Evolutionary conservation across 495 filamentous ascomycete species (phyloP).

Genomic region (Arthonia radiata): DNA sequence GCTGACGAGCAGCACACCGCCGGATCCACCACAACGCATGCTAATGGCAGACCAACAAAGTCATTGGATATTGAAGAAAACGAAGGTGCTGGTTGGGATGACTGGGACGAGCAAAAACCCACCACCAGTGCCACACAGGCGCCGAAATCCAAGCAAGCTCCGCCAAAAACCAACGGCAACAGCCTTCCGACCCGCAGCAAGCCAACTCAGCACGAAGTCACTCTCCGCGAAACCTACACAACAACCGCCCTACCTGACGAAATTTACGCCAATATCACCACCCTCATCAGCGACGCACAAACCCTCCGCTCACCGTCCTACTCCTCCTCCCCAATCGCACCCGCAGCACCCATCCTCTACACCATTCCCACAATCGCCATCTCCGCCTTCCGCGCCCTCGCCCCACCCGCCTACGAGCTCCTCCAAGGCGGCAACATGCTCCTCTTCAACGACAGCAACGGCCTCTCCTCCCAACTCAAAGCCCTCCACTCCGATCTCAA

Average conservation of each 20-base stretch:
- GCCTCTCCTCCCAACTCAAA: slow-evolving; percentile 49
- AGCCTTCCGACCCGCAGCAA: slow-evolving; percentile 8
- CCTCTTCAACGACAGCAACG: slow-evolving; percentile 76
- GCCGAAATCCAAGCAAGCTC: slow-evolving; percentile 1
- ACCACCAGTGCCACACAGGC: slow-evolving; percentile 1
- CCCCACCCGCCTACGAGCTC: slow-evolving; percentile 52
- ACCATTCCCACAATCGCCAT: slow-evolving; percentile 61
- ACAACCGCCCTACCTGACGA: slow-evolving; percentile 64
- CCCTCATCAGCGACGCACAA: slow-evolving; percentile 45
- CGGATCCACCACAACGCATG: slow-evolving; percentile 1
- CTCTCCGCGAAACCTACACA: slow-evolving; percentile 64
- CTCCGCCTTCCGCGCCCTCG: slow-evolving; percentile 75
- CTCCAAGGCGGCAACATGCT: slow-evolving; percentile 50
- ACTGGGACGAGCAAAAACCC: slow-evolving; percentile 5
- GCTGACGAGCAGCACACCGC: slow-evolving; percentile 8
- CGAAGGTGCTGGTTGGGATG: slow-evolving; percentile 3
- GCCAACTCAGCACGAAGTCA: slow-evolving; percentile 32
- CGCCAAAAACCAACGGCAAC: slow-evolving; percentile 13
- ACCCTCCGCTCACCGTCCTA: slow-evolving; percentile 30
- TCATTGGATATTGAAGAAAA: slow-evolving; percentile 7
- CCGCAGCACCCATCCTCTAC: slow-evolving; percentile 52
- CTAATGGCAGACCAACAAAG: slow-evolving; percentile 15
- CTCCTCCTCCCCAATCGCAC: slow-evolving; percentile 29
- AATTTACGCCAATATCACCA: slow-evolving; percentile 42
- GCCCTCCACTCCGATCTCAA: slow-evolving; percentile 24